Conservation (phyloP, 1,139 yeast species). For the Martiniozyma asiatica region DNA sequence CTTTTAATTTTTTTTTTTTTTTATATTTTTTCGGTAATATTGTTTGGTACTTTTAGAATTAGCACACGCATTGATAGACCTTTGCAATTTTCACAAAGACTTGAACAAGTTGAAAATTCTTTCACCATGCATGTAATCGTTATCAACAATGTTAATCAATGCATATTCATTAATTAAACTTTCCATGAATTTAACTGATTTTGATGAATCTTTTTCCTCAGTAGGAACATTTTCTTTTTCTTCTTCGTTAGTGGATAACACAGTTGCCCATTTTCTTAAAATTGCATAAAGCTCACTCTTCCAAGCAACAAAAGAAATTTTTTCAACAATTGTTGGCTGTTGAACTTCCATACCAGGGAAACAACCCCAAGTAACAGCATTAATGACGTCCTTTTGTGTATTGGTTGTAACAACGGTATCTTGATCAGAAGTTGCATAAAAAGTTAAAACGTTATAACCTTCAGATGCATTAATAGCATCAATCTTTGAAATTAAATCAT, state of each 20-base stretch:
- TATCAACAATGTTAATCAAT: constrained; percentile 82
- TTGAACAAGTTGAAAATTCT: constrained; percentile 34
- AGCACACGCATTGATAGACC: background rate
- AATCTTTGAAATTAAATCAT: constrained; percentile 30
- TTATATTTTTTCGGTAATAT: too few relatives aligned
- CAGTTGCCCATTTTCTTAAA: constrained; percentile 67
- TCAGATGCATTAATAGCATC: constrained; percentile 26
- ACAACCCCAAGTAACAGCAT: constrained; percentile 97
- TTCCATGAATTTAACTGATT: constrained; percentile 30
- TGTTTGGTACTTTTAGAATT: too few relatives aligned
- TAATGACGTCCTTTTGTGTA: constrained; percentile 66
- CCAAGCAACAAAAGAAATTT: constrained; percentile 87
- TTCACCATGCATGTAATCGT: constrained; percentile 51
- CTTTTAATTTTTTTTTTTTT: too few relatives aligned
- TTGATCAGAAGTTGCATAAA: constrained; percentile 59
- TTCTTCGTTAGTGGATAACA: constrained; percentile 23
- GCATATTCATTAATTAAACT: constrained; percentile 48
- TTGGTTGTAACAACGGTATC: constrained; percentile 45
- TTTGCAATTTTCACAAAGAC: constrained; percentile 4
- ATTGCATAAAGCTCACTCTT: constrained; percentile 88
- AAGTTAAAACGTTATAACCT: constrained; percentile 46
- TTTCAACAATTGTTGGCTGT: constrained; percentile 82
- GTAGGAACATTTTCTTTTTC: constrained; percentile 11
- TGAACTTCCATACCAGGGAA: constrained; percentile 78
- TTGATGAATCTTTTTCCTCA: constrained; percentile 3